Percentiles rank a stretch among this genome's conserved stretches.
Conservation (phyloP, 2,329 filamentous ascomycete genomes). For the Aspergillus nomiae region DNA sequence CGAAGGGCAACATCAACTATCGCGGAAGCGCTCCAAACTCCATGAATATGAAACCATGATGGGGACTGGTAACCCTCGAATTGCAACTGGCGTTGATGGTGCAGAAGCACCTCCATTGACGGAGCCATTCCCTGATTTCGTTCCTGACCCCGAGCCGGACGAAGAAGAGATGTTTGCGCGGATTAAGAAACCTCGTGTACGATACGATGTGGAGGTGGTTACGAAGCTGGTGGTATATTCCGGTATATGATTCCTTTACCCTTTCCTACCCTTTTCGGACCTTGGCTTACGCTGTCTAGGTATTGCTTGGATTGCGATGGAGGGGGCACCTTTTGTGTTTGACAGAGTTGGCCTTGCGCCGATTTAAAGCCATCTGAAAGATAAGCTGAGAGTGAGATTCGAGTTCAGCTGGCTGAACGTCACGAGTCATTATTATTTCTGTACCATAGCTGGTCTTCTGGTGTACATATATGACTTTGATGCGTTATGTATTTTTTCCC, state of each 20-base stretch:
- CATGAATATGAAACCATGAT: constrained; percentile 73
- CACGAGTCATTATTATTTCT: constrained; percentile 2
- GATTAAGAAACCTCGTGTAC: constrained; percentile 81
- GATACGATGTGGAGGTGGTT: constrained; percentile 98
- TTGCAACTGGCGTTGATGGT: constrained; percentile 32
- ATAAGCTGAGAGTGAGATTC: neutral
- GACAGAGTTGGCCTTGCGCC: constrained; percentile 10
- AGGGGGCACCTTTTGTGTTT: constrained; percentile 11
- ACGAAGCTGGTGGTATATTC: constrained; percentile 95
- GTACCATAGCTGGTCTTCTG: constrained; percentile 9
- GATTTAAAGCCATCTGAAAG: neutral
- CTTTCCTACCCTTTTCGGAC: neutral
- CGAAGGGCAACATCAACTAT: constrained; percentile 39
- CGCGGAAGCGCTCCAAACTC: constrained; percentile 52
- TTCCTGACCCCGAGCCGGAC: constrained; percentile 48
- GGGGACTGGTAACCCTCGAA: constrained; percentile 62
- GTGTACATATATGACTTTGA: constrained; percentile 8
- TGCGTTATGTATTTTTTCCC: neutral
- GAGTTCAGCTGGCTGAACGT: constrained; percentile 10
- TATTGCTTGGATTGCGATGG: constrained; percentile 13
- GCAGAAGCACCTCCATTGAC: constrained; percentile 26
- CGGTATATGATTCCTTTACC: constrained; percentile 57
- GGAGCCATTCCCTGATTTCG: constrained; percentile 31
- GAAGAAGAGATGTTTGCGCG: constrained; percentile 81
- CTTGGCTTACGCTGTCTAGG: neutral